Conservation (phyloP, 352 stramenopile species). For the Phytophthora pisi region DNA sequence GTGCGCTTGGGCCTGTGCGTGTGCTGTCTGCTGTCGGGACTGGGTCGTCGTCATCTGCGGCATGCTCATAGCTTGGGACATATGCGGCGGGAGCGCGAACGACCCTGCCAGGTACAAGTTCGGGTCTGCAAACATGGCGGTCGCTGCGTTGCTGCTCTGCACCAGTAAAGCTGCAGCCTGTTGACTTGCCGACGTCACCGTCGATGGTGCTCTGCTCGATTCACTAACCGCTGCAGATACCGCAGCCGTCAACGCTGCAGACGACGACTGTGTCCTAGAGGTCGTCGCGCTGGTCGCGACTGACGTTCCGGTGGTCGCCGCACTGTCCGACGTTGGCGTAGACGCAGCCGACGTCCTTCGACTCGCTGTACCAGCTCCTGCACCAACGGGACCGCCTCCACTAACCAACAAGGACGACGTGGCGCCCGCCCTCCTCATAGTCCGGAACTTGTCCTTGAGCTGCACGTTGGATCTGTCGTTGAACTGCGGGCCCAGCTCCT, state of each 20-base stretch:
- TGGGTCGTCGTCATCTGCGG: slow-evolving; percentile 55
- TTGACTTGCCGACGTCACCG: slow-evolving; percentile 48
- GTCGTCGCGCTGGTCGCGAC: slow-evolving; percentile 11
- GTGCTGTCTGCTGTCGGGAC: slow-evolving; percentile 48
- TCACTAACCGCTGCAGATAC: slow-evolving; percentile 36
- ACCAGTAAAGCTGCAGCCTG: slow-evolving; percentile 61
- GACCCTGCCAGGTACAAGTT: slow-evolving; percentile 73
- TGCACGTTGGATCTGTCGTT: slow-evolving; percentile 87
- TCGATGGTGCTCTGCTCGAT: slow-evolving; percentile 30
- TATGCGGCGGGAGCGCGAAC: slow-evolving; percentile 56
- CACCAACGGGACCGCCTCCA: slow-evolving; percentile 33
- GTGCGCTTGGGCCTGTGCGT: slow-evolving; percentile 44
- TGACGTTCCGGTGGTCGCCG: slow-evolving; percentile 1
- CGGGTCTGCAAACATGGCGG: slow-evolving; percentile 66
- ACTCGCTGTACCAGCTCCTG: slow-evolving; percentile 31
- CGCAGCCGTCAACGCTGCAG: slow-evolving; percentile 39
- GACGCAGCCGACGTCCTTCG: slow-evolving; percentile 43
- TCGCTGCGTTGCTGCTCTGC: slow-evolving; percentile 52
- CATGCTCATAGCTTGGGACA: slow-evolving; percentile 59
- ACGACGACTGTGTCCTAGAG: slow-evolving; percentile 33
- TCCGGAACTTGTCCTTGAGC: slow-evolving; percentile 87
- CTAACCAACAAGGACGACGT: slow-evolving; percentile 46
- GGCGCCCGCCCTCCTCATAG: slow-evolving; percentile 67
- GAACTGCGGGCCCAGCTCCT: slow-evolving; percentile 77
- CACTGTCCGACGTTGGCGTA: slow-evolving; percentile 21